A percentile compares a stretch with the other conserved stretches of the same genome.
These are phyloP conservation scores for Xylaria sp. DNA, from an alignment of 2,329 filamentous ascomycete species.

Conservation along the genomic window DNA sequence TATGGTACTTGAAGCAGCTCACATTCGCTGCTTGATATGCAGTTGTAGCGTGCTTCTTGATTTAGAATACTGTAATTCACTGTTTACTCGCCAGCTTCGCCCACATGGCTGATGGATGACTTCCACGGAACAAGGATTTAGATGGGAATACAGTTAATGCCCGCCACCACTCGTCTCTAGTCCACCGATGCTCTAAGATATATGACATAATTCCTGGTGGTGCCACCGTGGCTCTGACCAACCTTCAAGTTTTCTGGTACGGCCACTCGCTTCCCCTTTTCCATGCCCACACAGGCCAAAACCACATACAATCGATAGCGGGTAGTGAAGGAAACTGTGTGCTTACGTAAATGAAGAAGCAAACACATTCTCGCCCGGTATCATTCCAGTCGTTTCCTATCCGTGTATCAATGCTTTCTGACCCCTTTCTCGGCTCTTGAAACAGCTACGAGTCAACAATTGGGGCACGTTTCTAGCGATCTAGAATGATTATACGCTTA, in stretches of 20 bases:
- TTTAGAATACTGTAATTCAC: not conserved
- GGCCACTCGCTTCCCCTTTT: not conserved
- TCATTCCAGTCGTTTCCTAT: not conserved
- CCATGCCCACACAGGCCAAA: not conserved
- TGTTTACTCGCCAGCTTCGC: not conserved
- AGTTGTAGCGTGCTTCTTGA: not conserved
- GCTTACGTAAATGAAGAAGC: not conserved
- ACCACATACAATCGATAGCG: not conserved
- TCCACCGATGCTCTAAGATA: not conserved
- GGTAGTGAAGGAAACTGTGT: not conserved
- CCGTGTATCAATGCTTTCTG: not conserved
- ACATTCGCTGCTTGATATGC: not conserved
- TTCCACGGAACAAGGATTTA: not conserved
- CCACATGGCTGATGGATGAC: not conserved
- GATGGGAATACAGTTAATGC: not conserved
- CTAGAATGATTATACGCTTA: not conserved
- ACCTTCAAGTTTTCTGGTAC: not conserved
- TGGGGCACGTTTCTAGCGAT: not conserved
- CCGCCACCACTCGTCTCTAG: not conserved
- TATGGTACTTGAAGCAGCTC: no score
- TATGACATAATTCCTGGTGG: not conserved
- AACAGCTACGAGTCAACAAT: not conserved
- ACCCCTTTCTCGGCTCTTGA: not conserved
- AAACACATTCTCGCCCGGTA: not conserved
- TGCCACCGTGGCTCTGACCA: not conserved